phyloP scores from a whole-genome alignment of 129 eudicot species.

The Arctium minus region DNA sequence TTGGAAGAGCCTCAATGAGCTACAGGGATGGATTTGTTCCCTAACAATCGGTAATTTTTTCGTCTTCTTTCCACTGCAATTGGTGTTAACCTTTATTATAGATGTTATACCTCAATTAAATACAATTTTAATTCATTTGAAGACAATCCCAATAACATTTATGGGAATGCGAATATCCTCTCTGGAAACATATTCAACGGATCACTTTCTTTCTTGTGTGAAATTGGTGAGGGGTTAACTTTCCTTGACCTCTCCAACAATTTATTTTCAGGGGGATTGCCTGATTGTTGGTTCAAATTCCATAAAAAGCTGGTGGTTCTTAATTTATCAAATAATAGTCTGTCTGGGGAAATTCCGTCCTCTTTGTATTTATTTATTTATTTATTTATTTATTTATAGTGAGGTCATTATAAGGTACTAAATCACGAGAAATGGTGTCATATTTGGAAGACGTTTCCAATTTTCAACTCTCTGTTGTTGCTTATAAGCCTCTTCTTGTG shows the following conservation, averaged over 20 bases:
- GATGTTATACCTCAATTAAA: too few relatives aligned
- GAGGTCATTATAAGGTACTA: background rate
- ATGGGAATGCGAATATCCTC: background rate
- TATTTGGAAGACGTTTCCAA: slow-evolving; percentile 39
- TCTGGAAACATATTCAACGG: slow-evolving; percentile 11
- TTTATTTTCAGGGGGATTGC: background rate
- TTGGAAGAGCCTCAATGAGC: too few relatives aligned
- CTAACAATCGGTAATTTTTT: too few relatives aligned
- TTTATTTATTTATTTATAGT: background rate
- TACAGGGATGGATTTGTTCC: too few relatives aligned
- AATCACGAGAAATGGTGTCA: slow-evolving; percentile 32
- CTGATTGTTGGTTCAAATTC: slow-evolving; percentile 7
- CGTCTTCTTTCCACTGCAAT: too few relatives aligned
- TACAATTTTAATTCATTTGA: too few relatives aligned
- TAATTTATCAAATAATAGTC: slow-evolving; percentile 12
- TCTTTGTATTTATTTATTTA: background rate
- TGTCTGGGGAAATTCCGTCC: slow-evolving; percentile 13
- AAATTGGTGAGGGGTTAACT: background rate
- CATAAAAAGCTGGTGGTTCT: background rate
- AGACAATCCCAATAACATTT: background rate
- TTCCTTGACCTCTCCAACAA: slow-evolving; percentile 16
- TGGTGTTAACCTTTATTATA: too few relatives aligned
- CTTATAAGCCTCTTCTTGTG: slow-evolving; percentile 51
- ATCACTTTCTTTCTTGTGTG: background rate
- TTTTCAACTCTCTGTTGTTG: slow-evolving; percentile 27